Conservation (phyloP, 2,329 filamentous ascomycete species). For the Beauveria australis region DNA sequence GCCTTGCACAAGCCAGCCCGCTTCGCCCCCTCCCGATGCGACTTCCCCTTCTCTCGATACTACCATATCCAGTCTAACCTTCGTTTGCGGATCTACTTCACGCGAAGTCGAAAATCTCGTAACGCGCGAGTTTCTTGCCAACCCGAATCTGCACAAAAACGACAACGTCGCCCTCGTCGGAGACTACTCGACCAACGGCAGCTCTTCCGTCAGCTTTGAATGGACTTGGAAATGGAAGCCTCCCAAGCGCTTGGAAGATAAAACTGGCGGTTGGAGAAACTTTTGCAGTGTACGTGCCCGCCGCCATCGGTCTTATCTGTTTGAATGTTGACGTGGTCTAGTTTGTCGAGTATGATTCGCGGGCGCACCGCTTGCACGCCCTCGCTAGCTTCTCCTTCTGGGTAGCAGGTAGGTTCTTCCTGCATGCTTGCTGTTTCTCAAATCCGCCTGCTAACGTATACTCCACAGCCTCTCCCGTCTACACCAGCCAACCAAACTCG, state of each 20-base stretch:
- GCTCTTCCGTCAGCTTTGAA: constrained; percentile 74
- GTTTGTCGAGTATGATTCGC: constrained; percentile 96
- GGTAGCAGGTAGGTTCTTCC: constrained; percentile 61
- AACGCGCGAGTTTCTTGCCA: constrained; percentile 90
- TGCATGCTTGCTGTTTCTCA: background rate
- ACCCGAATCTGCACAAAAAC: constrained; percentile 96
- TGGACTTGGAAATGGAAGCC: constrained; percentile 98
- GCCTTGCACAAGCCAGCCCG: constrained; percentile 41
- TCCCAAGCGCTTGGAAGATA: constrained; percentile 72
- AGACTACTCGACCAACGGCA: constrained; percentile 79
- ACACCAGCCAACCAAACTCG: constrained; percentile 52
- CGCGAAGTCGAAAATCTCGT: constrained; percentile 90
- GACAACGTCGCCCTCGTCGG: constrained; percentile 93
- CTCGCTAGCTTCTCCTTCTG: constrained; percentile 92
- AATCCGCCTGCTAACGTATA: constrained; percentile 10
- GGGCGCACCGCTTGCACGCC: constrained; percentile 80
- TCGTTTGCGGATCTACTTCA: constrained; percentile 76
- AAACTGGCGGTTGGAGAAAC: constrained; percentile 88
- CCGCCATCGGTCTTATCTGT: background rate
- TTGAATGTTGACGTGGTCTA: constrained; percentile 27
- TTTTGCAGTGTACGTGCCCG: constrained; percentile 66
- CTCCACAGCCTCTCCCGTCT: constrained; percentile 33
- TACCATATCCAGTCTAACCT: constrained; percentile 79
- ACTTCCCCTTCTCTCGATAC: constrained; percentile 54
- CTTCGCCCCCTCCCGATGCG: constrained; percentile 53